phyloP scores from a whole-genome alignment of 2,329 filamentous ascomycete genomes.

The Fusarium sp. region DNA sequence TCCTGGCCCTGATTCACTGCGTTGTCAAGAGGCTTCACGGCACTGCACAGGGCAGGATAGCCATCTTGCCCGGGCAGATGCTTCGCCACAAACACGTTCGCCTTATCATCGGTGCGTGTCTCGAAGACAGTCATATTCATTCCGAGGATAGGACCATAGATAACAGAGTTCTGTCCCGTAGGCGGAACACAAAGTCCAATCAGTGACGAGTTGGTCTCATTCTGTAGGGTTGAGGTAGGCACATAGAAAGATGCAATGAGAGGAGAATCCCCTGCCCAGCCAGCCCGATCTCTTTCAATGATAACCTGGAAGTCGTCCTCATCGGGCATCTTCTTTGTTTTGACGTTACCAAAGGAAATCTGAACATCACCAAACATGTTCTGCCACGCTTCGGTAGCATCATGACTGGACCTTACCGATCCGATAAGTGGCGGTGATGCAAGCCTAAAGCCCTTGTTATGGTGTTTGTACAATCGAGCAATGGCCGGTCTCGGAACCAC shows the following conservation, averaged over 20 bases:
- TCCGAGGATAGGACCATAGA: conserved; percentile 44
- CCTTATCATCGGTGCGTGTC: conserved; percentile 44
- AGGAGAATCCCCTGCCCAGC: conserved; percentile 53
- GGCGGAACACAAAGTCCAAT: conserved; percentile 49
- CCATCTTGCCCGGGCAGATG: conserved; percentile 50
- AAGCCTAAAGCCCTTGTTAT: conserved; percentile 15
- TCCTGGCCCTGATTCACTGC: conserved; percentile 24
- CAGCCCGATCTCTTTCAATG: conserved; percentile 49
- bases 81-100: conserved; percentile 52
- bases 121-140: conserved; percentile 47
- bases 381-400: conserved; percentile 44
- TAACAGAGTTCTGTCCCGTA: conserved; percentile 36
- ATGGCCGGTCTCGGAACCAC: conserved; percentile 48
- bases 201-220: conserved; percentile 45
- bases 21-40: conserved; percentile 36
- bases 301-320: conserved; percentile 48
- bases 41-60: conserved; percentile 43
- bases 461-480: conserved; percentile 42
- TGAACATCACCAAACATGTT: conserved; percentile 56
- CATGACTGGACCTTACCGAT: conserved; percentile 42
- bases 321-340: conserved; percentile 36
- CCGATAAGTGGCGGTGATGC: conserved; percentile 47
- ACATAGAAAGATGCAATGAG: conserved; percentile 57
- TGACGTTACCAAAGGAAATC: conserved; percentile 54
- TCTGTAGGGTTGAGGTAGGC: conserved; percentile 49